phyloP scores from a whole-genome alignment of 192 early-diverging fungal species.

The Lobosporangium transversale region DNA sequence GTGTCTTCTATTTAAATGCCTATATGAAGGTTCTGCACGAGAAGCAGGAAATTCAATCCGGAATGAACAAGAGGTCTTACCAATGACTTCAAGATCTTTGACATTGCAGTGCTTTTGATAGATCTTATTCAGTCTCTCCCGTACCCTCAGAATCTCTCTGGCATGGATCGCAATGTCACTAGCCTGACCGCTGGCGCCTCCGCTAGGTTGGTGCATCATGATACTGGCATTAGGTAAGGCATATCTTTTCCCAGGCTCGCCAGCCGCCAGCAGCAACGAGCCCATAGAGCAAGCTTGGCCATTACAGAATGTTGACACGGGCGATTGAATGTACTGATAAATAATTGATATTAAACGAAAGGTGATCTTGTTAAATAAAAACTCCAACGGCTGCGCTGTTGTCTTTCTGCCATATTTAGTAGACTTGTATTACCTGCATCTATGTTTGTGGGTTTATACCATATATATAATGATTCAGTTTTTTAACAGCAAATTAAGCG shows the following conservation, averaged over 20 bases:
- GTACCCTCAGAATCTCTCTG: constrained; percentile 89
- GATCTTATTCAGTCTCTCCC: constrained; percentile 84
- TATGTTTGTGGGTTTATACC: no score
- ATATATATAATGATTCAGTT: no score
- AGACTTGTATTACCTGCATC: constrained; percentile 54
- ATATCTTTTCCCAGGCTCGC: constrained; percentile 86
- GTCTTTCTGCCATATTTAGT: no score
- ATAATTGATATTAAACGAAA: no score
- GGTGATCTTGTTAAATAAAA: no score
- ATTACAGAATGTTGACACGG: constrained; percentile 93
- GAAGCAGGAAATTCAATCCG: no score
- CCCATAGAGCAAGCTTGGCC: constrained; percentile 99
- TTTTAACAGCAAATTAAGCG: no score
- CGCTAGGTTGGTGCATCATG: constrained; percentile 99
- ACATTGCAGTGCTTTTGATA: constrained; percentile 88
- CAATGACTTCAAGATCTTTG: constrained; percentile 82
- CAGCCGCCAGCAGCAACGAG: constrained; percentile 90
- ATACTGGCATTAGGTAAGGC: constrained; percentile 91
- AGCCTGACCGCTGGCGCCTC: constrained; percentile 94
- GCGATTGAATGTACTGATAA: constrained; percentile 88
- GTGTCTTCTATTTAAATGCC: no score
- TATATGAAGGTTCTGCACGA: no score
- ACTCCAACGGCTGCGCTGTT: no score
- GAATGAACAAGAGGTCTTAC: no score
- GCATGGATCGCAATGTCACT: constrained; percentile 98